Evolutionary conservation across 1,139 yeast species (phyloP).

Genomic region (Petasospora fabianii): DNA sequence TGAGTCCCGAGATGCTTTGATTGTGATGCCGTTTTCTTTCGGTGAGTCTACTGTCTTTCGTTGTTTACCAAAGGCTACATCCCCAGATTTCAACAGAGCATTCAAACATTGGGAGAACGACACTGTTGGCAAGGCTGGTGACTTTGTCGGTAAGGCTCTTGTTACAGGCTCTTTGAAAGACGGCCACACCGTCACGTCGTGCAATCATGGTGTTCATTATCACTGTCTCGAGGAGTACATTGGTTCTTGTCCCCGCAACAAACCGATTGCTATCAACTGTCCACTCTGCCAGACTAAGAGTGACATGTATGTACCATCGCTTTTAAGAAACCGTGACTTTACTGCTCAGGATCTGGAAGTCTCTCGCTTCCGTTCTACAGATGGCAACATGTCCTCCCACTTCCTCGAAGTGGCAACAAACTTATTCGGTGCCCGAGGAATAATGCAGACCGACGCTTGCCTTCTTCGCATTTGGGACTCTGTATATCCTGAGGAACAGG

Average conservation of each 20-base stretch:
- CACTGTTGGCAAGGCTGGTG: slow-evolving; percentile 33
- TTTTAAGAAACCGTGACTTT: slow-evolving; percentile 6
- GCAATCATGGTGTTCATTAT: slow-evolving; percentile 70
- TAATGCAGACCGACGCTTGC: no score
- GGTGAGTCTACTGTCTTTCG: slow-evolving; percentile 42
- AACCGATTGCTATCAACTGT: slow-evolving; percentile 52
- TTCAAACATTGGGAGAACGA: slow-evolving; percentile 48
- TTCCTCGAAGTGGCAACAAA: no score
- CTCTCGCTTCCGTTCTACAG: no score
- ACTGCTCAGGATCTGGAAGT: slow-evolving; percentile 5
- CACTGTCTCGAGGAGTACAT: slow-evolving; percentile 44
- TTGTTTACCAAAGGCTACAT: slow-evolving; percentile 40
- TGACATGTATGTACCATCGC: slow-evolving; percentile 19
- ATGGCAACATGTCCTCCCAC: not conserved
- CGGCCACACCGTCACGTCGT: slow-evolving; percentile 38
- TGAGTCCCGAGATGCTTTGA: slow-evolving; percentile 39
- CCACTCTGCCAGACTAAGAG: slow-evolving; percentile 62
- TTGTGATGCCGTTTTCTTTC: slow-evolving; percentile 52
- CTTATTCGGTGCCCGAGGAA: no score
- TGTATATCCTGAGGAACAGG: no score
- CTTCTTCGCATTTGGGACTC: no score
- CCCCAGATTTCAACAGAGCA: slow-evolving; percentile 42
- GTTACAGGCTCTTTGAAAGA: slow-evolving; percentile 18
- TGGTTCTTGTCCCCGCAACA: no score
- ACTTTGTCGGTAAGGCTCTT: slow-evolving; percentile 17